Conservation (phyloP, 2,329 filamentous ascomycete species). For the Pseudogymnoascus sp. region DNA sequence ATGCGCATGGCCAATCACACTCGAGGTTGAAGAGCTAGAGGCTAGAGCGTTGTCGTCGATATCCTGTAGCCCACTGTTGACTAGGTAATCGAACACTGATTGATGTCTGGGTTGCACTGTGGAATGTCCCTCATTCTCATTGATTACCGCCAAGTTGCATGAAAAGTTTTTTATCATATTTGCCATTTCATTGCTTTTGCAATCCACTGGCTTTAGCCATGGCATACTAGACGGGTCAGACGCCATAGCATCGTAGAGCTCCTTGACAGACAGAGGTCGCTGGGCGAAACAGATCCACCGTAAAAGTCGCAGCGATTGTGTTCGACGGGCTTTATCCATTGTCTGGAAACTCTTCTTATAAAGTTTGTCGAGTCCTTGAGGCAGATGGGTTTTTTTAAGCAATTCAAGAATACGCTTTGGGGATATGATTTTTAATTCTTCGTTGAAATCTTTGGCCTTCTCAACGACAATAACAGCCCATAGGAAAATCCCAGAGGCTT, state of each 20-base stretch:
- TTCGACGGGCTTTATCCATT: background rate
- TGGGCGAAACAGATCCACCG: background rate
- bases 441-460: background rate
- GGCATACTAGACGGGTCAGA: background rate
- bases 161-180: background rate
- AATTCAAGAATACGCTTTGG: background rate
- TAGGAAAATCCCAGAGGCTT: conserved; percentile 30
- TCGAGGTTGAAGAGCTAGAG: too few species aligned
- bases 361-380: background rate
- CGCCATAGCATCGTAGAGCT: background rate
- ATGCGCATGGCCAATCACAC: too few species aligned
- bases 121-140: background rate
- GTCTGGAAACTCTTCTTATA: background rate
- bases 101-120: background rate
- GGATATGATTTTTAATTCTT: background rate
- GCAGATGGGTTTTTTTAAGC: background rate
- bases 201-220: background rate
- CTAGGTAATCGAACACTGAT: background rate
- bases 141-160: background rate
- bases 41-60: background rate
- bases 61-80: background rate
- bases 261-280: background rate
- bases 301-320: background rate
- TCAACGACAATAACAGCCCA: conserved; percentile 31
- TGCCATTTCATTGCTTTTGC: background rate